A percentile compares a stretch with the other conserved stretches of the same genome.
Conservation (phyloP, 352 stramenopile species). For the Phytophthora pini region DNA sequence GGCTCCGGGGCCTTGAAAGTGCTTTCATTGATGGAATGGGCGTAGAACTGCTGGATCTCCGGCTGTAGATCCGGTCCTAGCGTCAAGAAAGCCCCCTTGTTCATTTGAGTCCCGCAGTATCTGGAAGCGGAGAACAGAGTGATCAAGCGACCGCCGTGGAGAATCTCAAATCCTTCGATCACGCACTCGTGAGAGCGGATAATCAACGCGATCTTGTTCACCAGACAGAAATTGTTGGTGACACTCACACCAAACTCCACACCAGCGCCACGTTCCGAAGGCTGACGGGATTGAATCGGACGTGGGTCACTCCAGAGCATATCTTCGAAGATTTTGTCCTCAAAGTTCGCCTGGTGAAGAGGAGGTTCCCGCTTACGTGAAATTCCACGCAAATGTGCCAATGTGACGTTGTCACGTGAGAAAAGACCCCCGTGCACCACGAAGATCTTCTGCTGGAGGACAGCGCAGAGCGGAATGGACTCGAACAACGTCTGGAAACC, state of each 20-base stretch:
- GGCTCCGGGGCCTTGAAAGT: conserved; percentile 76
- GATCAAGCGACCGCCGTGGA: conserved; percentile 89
- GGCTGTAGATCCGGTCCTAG: conserved; percentile 91
- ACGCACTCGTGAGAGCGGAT: conserved; percentile 96
- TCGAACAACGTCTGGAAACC: conserved; percentile 88
- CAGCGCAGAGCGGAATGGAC: conserved; percentile 86
- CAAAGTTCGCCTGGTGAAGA: conserved; percentile 87
- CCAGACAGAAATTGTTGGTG: conserved; percentile 94
- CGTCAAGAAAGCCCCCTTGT: conserved; percentile 93
- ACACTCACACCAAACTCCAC: conserved; percentile 94
- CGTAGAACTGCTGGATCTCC: conserved; percentile 96
- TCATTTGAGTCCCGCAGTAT: conserved; percentile 94
- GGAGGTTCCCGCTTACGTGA: conserved; percentile 92
- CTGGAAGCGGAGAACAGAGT: conserved; percentile 93
- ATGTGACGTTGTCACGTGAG: conserved; percentile 90
- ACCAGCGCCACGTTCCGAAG: conserved; percentile 88
- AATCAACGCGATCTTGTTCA: conserved; percentile 93
- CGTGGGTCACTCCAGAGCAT: conserved; percentile 94
- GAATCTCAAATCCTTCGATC: conserved; percentile 91
- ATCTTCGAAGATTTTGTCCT: conserved; percentile 95
- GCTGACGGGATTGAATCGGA: conserved; percentile 73
- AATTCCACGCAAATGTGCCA: conserved; percentile 91
- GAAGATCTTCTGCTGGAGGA: conserved; percentile 93
- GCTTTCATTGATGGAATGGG: conserved; percentile 83
- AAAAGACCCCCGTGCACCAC: conserved; percentile 95